Evolutionary conservation across 1,284 basidiomycete genomes (phyloP), one percentile per base, ranked within the genome.

Genomic region (Leucoagaricus sp.): DNA sequence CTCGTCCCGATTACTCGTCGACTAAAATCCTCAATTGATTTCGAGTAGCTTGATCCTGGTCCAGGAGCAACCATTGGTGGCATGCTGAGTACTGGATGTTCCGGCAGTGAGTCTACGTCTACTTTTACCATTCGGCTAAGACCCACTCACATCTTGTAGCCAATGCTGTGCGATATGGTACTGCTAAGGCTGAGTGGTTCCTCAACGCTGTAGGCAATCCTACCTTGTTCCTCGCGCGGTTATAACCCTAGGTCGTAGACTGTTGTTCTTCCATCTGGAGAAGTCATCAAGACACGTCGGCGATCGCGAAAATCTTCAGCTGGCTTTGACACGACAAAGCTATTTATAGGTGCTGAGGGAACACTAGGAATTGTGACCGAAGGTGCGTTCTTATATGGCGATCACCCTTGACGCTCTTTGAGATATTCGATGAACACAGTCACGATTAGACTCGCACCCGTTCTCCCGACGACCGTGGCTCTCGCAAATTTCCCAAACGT

Each of bases 321-420:
- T 0, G 96, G 96, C 1, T 95, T 93, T 53, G 95, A 98, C 65
- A 78, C 86, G 1, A 96, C 94, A 1, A 94, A 96, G 64, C 72
- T 98, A 15, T 98, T 98, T 74, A 91, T 97, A 52, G 95, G 96
- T 17, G 92, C 94, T 0, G 96, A 98, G 69, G 96, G 96, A 1
- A 98, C 95, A 0, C 75, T 98, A 23, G 96, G 96, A 0, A 93
- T 98, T 54, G 82, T 98, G 31, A 96, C 93, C 0, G 95, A 97
- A 80, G 86, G 89, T 87, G 10, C 28, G 47, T 19, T n/a, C n/a
- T n/a, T n/a, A n/a, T n/a, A n/a, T n/a, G n/a, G n/a, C 10, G 10
- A 23, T 23, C 21, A 8, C 19, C 8, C 41, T 19, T 19, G 17
- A 21, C 19, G 19, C 10, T 15, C 41, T 12, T n/a, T 5, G 2